Base-by-base conservation (phyloP, 2,329 filamentous ascomycete genomes). In the Lasiodiplodia hormozganensis region DNA sequence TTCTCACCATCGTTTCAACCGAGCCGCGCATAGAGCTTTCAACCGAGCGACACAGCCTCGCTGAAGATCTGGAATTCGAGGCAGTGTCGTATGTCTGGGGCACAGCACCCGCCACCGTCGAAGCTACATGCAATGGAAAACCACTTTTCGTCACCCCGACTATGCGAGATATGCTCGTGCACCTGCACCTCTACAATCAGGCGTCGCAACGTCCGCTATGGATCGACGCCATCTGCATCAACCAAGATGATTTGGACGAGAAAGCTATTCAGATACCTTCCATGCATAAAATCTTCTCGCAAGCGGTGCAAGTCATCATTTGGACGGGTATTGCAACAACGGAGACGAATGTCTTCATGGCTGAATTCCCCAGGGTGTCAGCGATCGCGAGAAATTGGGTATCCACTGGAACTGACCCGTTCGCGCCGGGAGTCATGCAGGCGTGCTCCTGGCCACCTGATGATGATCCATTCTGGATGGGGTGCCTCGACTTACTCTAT, bases 221-320 rank as follows among this genome's bases (percentile, higher is more conserved):
- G 69, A 57, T 72, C n/a, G 70, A 72, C 49, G 69, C 71, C 18
- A 21, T 72, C 12, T 72, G 70, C 52, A 72, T 72, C 62, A 69
- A 72, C 28, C 70, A 72, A 38, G 12, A 54, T 0, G 40, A 69
- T 36, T 16, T 54, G 11, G 28, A 43, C 1, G 71, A 72, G 28
- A 65, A 66, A 12, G 52, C 43, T 1, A 31, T 31, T 1, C 71
- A 71, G 18, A 21, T 54, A 18, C 52, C 28, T 16, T 31, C 34
- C 28, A 54, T 54, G 52, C 8, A 7, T 5, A 14, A 11, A 2
- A 21, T 54, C 8, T 54, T n/a, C 4, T 54, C 28, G 18, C 52
- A 28, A 54, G 52, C 52, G 4, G 28, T 18, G 0, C 28, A 18
- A 7, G 52, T 54, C 52, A 18, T 36, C 18, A 12, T 54, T 14